Percentiles rank a stretch among this genome's conserved stretches.
These are phyloP conservation scores for Penicillium atrosanguineum DNA, from an alignment of 495 filamentous ascomycete species.

Conservation along the genomic window DNA sequence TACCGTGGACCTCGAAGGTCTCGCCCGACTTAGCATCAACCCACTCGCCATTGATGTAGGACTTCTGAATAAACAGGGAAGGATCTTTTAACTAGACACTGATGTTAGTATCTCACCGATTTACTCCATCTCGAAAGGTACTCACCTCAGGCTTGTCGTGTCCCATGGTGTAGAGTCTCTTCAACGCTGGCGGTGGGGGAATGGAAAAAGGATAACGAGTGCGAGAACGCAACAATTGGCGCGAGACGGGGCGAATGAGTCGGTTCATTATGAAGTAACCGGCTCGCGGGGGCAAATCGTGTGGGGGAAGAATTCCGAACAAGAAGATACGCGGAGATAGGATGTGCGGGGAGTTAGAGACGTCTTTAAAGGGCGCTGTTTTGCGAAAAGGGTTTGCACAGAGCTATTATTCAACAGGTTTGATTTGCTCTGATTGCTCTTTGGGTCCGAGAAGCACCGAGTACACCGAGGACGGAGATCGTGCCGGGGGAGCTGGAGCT, in stretches of 20 bases:
- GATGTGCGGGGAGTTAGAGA: constrained; percentile 19
- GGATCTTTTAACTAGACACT: constrained; percentile 68
- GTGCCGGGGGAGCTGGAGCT: constrained; percentile 12
- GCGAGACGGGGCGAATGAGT: constrained; percentile 36
- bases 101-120: neutral
- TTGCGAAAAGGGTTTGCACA: neutral
- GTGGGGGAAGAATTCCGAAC: neutral
- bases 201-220: constrained; percentile 41
- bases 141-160: constrained; percentile 43
- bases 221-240: constrained; percentile 37
- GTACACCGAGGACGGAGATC: constrained; percentile 26
- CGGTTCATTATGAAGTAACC: constrained; percentile 35
- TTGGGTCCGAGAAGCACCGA: constrained; percentile 29
- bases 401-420: neutral
- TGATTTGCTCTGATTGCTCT: constrained; percentile 27
- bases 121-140: neutral
- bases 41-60: constrained; percentile 86
- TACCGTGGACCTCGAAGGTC: constrained; percentile 78
- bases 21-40: constrained; percentile 69
- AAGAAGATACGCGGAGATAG: constrained; percentile 3
- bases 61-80: constrained; percentile 76
- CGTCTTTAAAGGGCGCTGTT: constrained; percentile 12
- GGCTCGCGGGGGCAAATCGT: neutral
- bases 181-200: constrained; percentile 30
- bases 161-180: constrained; percentile 44